Conservation (phyloP, 192 early-diverging fungal genomes). For the Entrophospora sp. region DNA sequence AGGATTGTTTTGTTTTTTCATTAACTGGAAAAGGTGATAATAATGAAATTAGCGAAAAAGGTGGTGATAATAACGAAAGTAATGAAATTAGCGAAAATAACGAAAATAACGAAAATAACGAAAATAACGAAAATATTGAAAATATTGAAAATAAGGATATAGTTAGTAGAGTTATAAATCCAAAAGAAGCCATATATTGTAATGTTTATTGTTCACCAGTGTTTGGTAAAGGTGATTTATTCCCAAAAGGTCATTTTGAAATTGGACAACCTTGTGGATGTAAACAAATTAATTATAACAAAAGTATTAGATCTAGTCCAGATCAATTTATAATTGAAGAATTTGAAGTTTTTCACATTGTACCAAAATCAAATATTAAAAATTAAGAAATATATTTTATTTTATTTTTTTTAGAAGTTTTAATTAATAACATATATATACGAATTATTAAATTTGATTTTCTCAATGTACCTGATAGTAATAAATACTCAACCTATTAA, state of each 20-base stretch:
- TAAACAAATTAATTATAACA: conserved; percentile 13
- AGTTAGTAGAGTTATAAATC: conserved; percentile 4
- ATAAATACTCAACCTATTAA: too few relatives aligned
- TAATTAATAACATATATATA: too few relatives aligned
- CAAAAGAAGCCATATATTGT: conserved; percentile 10
- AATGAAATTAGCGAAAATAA: too few relatives aligned
- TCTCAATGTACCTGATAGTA: too few relatives aligned
- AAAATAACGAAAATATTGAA: too few relatives aligned
- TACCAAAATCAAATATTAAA: neutral
- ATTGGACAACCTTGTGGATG: neutral
- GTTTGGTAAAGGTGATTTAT: conserved; percentile 19
- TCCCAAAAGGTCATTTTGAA: conserved; percentile 14
- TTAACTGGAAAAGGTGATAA: neutral
- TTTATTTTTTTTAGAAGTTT: too few relatives aligned
- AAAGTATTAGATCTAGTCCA: neutral
- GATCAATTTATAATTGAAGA: conserved; percentile 12
- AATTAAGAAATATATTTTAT: neutral
- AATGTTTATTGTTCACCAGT: conserved; percentile 12
- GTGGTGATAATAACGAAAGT: too few relatives aligned
- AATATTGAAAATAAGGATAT: too few relatives aligned
- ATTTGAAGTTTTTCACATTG: conserved; percentile 1
- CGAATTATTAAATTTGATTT: too few relatives aligned
- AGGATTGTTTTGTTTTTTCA: conserved; percentile 11
- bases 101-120: too few relatives aligned
- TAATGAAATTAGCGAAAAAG: too few relatives aligned